Evolutionary conservation across 1,139 yeast species (phyloP).

Genomic region (Hyphopichia pseudoburtonii): DNA sequence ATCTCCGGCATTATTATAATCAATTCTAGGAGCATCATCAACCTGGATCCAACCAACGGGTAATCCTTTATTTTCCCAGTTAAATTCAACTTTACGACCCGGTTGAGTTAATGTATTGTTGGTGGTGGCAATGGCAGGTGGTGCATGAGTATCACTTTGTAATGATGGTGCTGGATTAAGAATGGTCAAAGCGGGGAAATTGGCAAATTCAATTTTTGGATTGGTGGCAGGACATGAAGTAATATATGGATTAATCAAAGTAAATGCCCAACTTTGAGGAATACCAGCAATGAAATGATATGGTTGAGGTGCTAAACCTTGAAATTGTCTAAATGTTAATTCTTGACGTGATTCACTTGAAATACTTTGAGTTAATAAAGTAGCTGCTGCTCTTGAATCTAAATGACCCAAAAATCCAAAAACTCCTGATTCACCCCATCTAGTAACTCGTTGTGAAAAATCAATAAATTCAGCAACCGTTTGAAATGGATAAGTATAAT

Average conservation of each 20-base stretch:
- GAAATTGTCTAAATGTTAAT: slow-evolving; percentile 6
- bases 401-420: slow-evolving; percentile 2
- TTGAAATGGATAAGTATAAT: slow-evolving; percentile 3
- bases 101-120: slow-evolving; percentile 6
- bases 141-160: slow-evolving; percentile 1
- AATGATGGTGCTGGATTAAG: slow-evolving; percentile 1
- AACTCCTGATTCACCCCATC: slow-evolving; percentile 2
- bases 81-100: slow-evolving; percentile 4
- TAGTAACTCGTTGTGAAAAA: slow-evolving; percentile 1
- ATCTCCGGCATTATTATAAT: slow-evolving; percentile 4
- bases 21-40: slow-evolving; percentile 1
- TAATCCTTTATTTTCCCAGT: slow-evolving; percentile 5
- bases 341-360: slow-evolving; percentile 6
- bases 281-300: slow-evolving; percentile 6
- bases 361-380: slow-evolving; percentile 3
- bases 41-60: slow-evolving; percentile 6
- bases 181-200: slow-evolving; percentile 4
- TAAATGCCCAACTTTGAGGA: slow-evolving; percentile 5
- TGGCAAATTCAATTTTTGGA: slow-evolving; percentile 5
- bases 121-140: slow-evolving; percentile 5
- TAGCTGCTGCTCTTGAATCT: slow-evolving; percentile 1
- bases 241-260: slow-evolving; percentile 6
- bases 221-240: slow-evolving; percentile 5
- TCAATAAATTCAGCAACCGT: slow-evolving; percentile 2
- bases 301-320: slow-evolving; percentile 5